Percentiles rank a stretch among this genome's conserved stretches.
Conservation (phyloP, 805 yeast genomes). For the Yarrowia sp. region DNA sequence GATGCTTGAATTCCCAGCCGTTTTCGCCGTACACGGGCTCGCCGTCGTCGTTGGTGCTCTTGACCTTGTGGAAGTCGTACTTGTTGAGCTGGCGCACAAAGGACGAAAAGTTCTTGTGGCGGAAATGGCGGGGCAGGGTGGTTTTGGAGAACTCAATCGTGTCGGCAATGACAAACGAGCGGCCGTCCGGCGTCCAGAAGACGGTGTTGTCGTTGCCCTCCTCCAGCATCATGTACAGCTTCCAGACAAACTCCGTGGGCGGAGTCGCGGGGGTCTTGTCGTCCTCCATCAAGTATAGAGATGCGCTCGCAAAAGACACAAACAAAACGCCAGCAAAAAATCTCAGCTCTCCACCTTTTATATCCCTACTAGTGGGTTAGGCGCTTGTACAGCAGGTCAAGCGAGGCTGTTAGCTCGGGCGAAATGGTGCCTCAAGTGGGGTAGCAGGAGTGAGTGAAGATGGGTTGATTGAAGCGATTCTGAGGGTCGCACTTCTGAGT, state of each 20-base stretch:
- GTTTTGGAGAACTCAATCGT: conserved; percentile 86
- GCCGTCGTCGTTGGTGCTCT: conserved; percentile 61
- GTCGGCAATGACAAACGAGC: conserved; percentile 85
- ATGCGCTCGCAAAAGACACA: too few species aligned
- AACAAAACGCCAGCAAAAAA: too few species aligned
- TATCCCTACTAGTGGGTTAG: conserved; percentile 22
- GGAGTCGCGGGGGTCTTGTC: conserved; percentile 14
- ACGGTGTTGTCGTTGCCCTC: conserved; percentile 77
- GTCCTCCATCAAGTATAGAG: conserved; percentile 12
- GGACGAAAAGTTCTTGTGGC: conserved; percentile 92
- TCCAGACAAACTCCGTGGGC: conserved; percentile 42
- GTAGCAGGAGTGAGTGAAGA: neutral
- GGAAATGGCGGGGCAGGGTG: conserved; percentile 89
- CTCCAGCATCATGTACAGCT: conserved; percentile 77
- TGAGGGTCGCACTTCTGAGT: too few species aligned
- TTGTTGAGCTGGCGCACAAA: conserved; percentile 95
- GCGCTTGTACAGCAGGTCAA: conserved; percentile 22
- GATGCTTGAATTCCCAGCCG: conserved; percentile 96
- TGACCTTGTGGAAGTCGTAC: conserved; percentile 96
- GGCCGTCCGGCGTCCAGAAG: conserved; percentile 86
- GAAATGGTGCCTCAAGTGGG: conserved; percentile 27
- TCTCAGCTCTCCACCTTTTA: neutral
- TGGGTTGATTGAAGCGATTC: too few species aligned
- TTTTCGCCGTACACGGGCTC: conserved; percentile 55
- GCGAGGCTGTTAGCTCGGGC: conserved; percentile 32